A percentile compares a stretch with the other conserved stretches of the same genome.
Conservation (phyloP, 2,329 filamentous ascomycete genomes). For the Knufia fluminis region DNA sequence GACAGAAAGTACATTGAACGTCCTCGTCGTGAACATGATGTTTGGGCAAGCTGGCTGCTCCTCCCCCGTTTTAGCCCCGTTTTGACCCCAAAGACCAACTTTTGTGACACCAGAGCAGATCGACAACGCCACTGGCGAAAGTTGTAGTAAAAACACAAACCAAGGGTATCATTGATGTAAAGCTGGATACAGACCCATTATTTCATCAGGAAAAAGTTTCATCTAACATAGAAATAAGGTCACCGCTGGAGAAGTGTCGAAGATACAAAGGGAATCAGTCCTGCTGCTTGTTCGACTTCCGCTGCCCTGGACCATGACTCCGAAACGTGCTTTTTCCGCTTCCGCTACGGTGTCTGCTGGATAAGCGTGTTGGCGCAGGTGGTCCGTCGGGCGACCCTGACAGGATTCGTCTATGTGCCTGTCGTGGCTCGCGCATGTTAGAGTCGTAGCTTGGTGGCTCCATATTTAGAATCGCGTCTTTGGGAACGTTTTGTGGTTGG, state of each 20-base stretch:
- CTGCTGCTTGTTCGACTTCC: not conserved
- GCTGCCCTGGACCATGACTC: not conserved
- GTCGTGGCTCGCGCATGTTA: not conserved
- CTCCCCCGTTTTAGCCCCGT: too few species aligned
- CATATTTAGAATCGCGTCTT: not conserved
- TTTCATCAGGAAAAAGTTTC: not conserved
- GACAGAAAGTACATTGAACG: too few species aligned
- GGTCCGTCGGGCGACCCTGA: not conserved
- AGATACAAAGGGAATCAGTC: not conserved
- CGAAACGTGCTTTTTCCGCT: not conserved
- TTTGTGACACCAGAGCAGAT: too few species aligned
- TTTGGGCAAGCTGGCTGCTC: too few species aligned
- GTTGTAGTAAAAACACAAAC: not conserved
- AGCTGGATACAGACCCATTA: not conserved
- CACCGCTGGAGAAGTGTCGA: too few species aligned
- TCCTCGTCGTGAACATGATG: too few species aligned
- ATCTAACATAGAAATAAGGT: not conserved
- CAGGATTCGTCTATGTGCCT: not conserved
- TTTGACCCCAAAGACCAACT: too few species aligned
- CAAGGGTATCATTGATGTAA: not conserved
- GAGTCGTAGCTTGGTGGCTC: not conserved
- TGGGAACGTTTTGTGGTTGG: too few species aligned
- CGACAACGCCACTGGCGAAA: too few species aligned
- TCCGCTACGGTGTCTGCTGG: not conserved
- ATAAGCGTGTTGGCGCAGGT: not conserved